Conservation (phyloP, 257 asterid genomes). For the Rhazya stricta region DNA sequence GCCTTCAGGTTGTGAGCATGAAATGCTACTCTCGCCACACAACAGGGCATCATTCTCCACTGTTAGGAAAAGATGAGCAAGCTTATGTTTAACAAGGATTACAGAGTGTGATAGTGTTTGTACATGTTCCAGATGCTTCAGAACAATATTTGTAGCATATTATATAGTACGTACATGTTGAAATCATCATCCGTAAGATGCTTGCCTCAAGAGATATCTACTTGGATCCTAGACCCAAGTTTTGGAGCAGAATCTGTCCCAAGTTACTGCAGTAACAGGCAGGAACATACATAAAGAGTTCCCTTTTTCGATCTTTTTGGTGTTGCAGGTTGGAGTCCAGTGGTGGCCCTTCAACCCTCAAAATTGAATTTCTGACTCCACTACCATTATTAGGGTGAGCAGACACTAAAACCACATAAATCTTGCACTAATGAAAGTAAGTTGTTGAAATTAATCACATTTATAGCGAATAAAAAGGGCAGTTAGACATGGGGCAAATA, state of each 20-base stretch:
- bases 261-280: no score
- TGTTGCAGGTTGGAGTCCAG: no score
- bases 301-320: no score
- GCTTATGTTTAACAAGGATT: neutral
- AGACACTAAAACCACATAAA: no score
- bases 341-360: no score
- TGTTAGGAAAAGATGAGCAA: neutral
- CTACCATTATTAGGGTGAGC: no score
- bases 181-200: no score
- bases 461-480: neutral
- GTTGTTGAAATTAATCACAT: neutral
- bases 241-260: no score
- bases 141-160: neutral
- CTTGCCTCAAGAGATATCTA: neutral
- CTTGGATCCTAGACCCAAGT: neutral
- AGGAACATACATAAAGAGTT: no score
- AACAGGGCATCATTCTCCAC: conserved; percentile 38
- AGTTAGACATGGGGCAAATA: neutral
- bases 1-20: conserved; percentile 53
- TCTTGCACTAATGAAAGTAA: neutral
- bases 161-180: neutral
- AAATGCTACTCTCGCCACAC: conserved; percentile 50
- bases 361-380: no score
- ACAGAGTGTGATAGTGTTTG: neutral
- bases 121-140: neutral